Conservation (phyloP, 2,329 filamentous ascomycete species). For the Colletotrichum sp. region DNA sequence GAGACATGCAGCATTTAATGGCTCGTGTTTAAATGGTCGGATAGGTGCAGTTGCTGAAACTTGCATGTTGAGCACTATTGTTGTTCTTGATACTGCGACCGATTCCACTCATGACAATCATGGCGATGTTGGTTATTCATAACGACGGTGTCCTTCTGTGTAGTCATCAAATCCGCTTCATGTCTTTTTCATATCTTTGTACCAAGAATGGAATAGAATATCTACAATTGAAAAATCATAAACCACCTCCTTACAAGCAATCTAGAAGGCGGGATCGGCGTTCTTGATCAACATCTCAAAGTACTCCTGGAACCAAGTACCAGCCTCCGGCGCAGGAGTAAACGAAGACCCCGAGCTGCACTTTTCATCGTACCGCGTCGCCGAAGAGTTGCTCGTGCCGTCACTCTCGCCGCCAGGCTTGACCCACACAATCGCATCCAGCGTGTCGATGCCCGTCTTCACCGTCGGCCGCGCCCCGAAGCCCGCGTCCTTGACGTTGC, state of each 20-base stretch:
- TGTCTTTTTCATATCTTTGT: neutral
- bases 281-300: conserved; percentile 62
- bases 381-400: conserved; percentile 36
- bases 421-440: conserved; percentile 64
- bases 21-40: fast-evolving
- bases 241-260: neutral
- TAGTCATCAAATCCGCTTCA: neutral
- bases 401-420: conserved; percentile 55
- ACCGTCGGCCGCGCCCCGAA: conserved; percentile 59
- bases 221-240: neutral
- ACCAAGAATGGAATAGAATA: neutral
- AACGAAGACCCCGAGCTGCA: conserved; percentile 60
- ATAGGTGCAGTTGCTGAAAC: fast-evolving
- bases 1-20: fast-evolving
- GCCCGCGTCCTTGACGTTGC: conserved; percentile 59
- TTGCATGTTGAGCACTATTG: no score
- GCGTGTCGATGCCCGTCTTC: conserved; percentile 52
- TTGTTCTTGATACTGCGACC: no score
- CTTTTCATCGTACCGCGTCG: conserved; percentile 46
- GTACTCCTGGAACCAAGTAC: conserved; percentile 69
- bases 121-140: no score
- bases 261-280: conserved; percentile 57
- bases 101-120: no score
- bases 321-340: conserved; percentile 71
- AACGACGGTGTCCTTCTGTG: neutral